phyloP scores from a whole-genome alignment of 2,329 filamentous ascomycete genomes.

The Mycocentrospora acerina region DNA sequence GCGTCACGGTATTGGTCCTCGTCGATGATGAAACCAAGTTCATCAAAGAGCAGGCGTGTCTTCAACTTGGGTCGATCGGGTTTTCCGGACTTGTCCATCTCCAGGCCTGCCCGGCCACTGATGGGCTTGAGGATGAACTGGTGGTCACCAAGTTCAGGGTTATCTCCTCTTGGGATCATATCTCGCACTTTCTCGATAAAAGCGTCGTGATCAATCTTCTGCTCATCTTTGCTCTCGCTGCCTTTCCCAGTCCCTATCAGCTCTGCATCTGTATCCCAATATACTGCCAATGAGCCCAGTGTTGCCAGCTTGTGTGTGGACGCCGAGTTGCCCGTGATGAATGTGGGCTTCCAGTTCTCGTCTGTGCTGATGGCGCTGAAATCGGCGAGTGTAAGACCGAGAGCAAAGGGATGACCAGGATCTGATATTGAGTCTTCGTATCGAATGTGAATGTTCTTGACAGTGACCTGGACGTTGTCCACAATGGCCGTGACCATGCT shows the following conservation, averaged over 20 bases:
- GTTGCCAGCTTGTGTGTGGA: slow-evolving; percentile 93
- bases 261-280: slow-evolving; percentile 95
- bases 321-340: slow-evolving; percentile 81
- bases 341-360: slow-evolving; percentile 90
- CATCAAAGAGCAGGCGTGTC: slow-evolving; percentile 88
- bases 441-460: slow-evolving; percentile 97
- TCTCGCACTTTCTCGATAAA: slow-evolving; percentile 75
- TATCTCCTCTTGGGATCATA: slow-evolving; percentile 75
- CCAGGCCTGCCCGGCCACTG: slow-evolving; percentile 89
- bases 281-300: slow-evolving; percentile 84
- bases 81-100: slow-evolving; percentile 90
- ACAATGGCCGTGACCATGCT: slow-evolving; percentile 95
- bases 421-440: slow-evolving; percentile 98
- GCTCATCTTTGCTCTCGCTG: slow-evolving; percentile 58
- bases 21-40: slow-evolving; percentile 96
- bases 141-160: slow-evolving; percentile 60
- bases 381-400: slow-evolving; percentile 89
- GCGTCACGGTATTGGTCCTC: slow-evolving; percentile 97
- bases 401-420: slow-evolving; percentile 90
- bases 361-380: slow-evolving; percentile 97
- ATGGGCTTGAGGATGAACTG: slow-evolving; percentile 97
- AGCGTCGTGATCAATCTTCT: slow-evolving; percentile 70
- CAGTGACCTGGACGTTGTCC: slow-evolving; percentile 94
- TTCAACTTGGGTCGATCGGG: slow-evolving; percentile 81
- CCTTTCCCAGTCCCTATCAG: slow-evolving; percentile 82